phyloP scores from a whole-genome alignment of 257 asterid genomes.

The Knoxia roxburghii region DNA sequence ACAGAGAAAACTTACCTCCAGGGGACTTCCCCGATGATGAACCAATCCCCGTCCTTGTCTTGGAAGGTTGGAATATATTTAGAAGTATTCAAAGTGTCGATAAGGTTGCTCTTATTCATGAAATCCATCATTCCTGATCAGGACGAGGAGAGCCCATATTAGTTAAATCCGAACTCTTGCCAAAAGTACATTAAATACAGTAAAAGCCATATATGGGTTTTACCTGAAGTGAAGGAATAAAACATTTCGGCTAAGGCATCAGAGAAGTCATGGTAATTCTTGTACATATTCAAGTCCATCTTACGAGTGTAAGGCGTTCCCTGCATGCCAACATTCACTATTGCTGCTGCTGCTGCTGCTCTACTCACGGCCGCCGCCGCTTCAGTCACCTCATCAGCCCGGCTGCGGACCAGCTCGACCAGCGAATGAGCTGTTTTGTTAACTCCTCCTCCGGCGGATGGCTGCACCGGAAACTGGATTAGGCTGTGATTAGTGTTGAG shows the following conservation, averaged over 20 bases:
- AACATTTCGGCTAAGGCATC: conserved; percentile 72
- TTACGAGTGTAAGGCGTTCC: conserved; percentile 91
- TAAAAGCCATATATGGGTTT: too few species aligned
- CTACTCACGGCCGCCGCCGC: too few species aligned
- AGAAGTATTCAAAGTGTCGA: conserved; percentile 58
- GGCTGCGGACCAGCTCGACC: too few species aligned
- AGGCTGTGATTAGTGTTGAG: too few species aligned
- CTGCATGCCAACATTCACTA: conserved; percentile 82
- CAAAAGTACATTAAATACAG: too few species aligned
- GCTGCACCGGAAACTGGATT: too few species aligned
- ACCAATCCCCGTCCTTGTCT: conserved; percentile 88
- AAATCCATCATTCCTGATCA: conserved; percentile 60
- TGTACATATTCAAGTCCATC: conserved; percentile 67
- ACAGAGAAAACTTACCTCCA: conserved; percentile 69
- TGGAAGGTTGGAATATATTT: conserved; percentile 77
- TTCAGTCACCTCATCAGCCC: too few species aligned
- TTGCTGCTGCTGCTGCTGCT: conserved; percentile 31
- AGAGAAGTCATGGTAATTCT: conserved; percentile 53
- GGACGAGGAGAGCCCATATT: conserved; percentile 57
- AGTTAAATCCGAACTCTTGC: too few species aligned
- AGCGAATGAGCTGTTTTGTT: too few species aligned
- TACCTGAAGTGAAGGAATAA: conserved; percentile 60
- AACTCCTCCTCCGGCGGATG: too few species aligned
- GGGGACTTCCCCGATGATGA: conserved; percentile 81
- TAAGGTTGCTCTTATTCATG: conserved; percentile 70